Evolutionary conservation across 176 grass and related monocot species (phyloP).

Genomic region (Ensete ventricosum): DNA sequence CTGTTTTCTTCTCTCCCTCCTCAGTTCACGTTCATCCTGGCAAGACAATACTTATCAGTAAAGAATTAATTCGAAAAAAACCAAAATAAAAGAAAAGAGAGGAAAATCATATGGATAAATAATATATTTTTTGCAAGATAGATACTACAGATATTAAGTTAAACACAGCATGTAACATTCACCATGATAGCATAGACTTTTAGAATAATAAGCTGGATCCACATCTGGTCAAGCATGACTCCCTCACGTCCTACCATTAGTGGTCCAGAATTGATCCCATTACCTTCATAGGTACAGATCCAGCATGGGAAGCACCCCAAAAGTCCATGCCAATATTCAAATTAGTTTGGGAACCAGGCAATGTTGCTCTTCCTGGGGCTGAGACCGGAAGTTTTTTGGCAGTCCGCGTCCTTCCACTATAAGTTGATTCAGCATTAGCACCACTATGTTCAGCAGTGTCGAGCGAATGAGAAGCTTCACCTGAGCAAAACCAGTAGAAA

Average conservation of each 20-base stretch:
- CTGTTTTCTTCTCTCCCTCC: slow-evolving; percentile 21
- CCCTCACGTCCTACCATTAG: slow-evolving; percentile 26
- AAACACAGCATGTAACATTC: not conserved
- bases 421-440: slow-evolving; percentile 5
- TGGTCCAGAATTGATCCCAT: slow-evolving; percentile 19
- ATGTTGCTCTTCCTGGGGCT: slow-evolving; percentile 60
- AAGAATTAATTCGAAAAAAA: not conserved
- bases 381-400: slow-evolving; percentile 89
- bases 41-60: not conserved
- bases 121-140: not conserved
- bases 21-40: slow-evolving; percentile 1
- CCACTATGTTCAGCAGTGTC: not conserved
- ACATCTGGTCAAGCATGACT: not conserved
- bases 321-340: slow-evolving; percentile 88
- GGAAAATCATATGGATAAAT: not conserved
- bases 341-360: slow-evolving; percentile 58
- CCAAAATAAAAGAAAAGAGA: not conserved
- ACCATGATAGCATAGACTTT: not conserved
- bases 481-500: not conserved
- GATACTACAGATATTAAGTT: not conserved
- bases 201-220: not conserved
- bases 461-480: slow-evolving; percentile 10
- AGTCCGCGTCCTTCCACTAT: slow-evolving; percentile 43
- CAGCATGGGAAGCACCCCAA: slow-evolving; percentile 50
- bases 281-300: slow-evolving; percentile 37